Evolutionary conservation across 495 filamentous ascomycete species (phyloP), one percentile per base, ranked within the genome.

Genomic region (Sphaerosporella brunnea): DNA sequence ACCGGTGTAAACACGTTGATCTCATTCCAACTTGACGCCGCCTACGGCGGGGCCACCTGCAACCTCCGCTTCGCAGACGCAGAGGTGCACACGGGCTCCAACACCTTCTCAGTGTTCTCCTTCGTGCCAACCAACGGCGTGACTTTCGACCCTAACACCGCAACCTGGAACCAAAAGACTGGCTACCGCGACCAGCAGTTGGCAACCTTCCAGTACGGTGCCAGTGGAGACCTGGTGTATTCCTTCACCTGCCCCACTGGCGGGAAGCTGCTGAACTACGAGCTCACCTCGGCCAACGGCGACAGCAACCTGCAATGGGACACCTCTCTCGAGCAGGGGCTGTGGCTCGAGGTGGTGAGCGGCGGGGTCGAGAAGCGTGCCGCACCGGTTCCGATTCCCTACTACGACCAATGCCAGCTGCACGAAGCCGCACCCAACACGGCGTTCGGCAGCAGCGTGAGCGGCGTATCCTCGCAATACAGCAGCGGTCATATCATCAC

Each of bases 251-350:
- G 41, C 23, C 40, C 20, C 23, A 30, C 18, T 11, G 41, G 23
- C 41, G 28, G 28, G 7, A 32, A 32, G 28, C n/a, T 1, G 21
- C 1, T 7, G 1, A 25, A 25, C 41, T 21, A 16, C 21, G 41
- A 44, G 23, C 16, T 25, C 4, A 13, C 20, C 18, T 13, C 41
- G 10, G 24, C 10, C 11, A n/a, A n/a, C n/a, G 41, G 20, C 2
- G 41, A 44, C 4, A 11, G 8, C 20, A 26, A 44, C 9, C 23
- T 44, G 41, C 41, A 44, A 44, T 44, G 41, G 41, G 2, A 23
- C 11, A 9, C 4, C 23, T 1, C 2, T n/a, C 5, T 7, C 7
- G 28, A 32, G 13, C 7, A 13, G 5, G 41, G 41, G 10, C 41
- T 44, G 41, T 26, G 2, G 4, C 11, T 44, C 11, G 20, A 44